Conservation (phyloP, 23 red algal genomes). For the Gracilaria domingensis region DNA sequence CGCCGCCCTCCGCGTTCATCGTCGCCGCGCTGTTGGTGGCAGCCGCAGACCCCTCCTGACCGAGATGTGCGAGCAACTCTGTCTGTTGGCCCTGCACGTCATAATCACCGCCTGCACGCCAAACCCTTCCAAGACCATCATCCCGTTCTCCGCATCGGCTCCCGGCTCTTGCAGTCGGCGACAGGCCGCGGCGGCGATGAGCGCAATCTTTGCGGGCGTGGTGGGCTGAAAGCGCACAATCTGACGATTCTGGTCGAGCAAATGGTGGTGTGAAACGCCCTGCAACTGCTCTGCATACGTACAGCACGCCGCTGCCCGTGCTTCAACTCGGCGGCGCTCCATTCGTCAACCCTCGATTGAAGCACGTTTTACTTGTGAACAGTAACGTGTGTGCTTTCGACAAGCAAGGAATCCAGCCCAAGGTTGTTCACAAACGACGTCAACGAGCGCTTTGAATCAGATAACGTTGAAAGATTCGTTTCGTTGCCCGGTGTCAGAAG, state of each 20-base stretch:
- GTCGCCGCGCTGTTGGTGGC: neutral
- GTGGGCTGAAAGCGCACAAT: slow-evolving; percentile 25
- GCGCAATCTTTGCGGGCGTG: slow-evolving; percentile 9
- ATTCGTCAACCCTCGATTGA: too few species aligned
- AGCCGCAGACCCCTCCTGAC: neutral
- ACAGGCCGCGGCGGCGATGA: neutral
- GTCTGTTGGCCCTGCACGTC: neutral
- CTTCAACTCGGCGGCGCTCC: too few species aligned
- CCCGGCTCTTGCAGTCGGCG: neutral
- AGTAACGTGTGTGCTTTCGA: too few species aligned
- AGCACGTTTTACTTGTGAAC: too few species aligned
- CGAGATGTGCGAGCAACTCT: neutral
- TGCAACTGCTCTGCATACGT: neutral
- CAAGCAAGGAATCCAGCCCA: too few species aligned
- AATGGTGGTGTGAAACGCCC: neutral
- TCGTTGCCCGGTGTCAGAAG: neutral
- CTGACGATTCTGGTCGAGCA: slow-evolving; percentile 10
- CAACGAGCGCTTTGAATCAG: too few species aligned
- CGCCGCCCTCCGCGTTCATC: neutral
- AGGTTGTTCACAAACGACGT: too few species aligned
- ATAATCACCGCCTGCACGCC: neutral
- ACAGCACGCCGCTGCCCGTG: neutral
- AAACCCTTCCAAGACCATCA: neutral
- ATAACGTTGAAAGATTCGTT: too few species aligned
- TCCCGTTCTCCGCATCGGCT: neutral